Conservation (phyloP, 2,329 filamentous ascomycete genomes). For the Leptographium lundbergii region DNA sequence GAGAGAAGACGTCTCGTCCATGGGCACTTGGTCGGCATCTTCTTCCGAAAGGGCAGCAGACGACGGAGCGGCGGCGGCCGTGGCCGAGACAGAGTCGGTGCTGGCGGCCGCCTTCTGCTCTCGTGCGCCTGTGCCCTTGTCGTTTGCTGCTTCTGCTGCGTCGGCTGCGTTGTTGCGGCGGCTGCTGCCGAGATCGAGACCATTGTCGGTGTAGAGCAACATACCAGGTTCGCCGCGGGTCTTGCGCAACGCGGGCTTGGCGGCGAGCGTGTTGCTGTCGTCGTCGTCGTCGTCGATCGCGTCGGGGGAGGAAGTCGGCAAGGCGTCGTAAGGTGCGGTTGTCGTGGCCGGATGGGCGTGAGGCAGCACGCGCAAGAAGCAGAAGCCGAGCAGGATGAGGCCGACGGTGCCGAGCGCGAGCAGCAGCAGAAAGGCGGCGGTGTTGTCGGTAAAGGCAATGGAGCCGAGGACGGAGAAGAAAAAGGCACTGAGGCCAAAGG, state of each 20-base stretch:
- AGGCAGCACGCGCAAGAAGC: constrained; percentile 70
- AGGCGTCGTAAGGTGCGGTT: constrained; percentile 34
- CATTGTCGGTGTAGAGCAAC: constrained; percentile 25
- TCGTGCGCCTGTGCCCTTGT: neutral
- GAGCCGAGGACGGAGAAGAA: constrained; percentile 80
- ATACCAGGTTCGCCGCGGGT: constrained; percentile 50
- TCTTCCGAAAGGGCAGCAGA: constrained; percentile 6
- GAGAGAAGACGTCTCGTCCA: constrained; percentile 70
- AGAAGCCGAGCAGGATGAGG: constrained; percentile 64
- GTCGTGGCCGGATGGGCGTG: constrained; percentile 26
- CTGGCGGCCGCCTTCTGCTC: neutral
- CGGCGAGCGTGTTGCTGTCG: constrained; percentile 18
- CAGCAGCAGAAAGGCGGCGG: constrained; percentile 67
- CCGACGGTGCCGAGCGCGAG: constrained; percentile 67
- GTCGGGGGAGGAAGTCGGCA: constrained; percentile 24
- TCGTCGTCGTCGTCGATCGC: constrained; percentile 6
- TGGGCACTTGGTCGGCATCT: constrained; percentile 21
- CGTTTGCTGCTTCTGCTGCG: neutral
- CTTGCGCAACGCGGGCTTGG: constrained; percentile 17
- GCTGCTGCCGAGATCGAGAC: too few relatives aligned
- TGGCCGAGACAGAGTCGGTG: neutral
- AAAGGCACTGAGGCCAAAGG: constrained; percentile 89
- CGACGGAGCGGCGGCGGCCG: neutral
- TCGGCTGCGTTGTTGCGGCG: neutral
- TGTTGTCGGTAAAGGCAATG: constrained; percentile 70